Percentiles rank a stretch among this genome's conserved stretches.
These are phyloP conservation scores for Globisporangium acanthophoron DNA, from an alignment of 352 stramenopile genomes.

Conservation along the genomic window DNA sequence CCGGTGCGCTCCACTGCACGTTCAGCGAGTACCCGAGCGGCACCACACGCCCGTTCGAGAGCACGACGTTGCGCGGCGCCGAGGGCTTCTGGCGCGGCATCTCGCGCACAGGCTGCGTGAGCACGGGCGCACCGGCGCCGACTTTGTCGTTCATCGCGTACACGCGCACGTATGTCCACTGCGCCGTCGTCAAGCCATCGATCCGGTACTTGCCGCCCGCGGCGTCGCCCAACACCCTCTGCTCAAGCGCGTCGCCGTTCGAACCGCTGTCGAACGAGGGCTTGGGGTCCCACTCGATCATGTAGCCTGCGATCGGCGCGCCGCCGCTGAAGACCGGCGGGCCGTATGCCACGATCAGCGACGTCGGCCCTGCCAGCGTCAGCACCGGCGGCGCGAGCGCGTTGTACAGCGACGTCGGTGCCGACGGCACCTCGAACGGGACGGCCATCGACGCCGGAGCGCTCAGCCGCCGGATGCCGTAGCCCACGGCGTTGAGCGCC, in stretches of 20 bases:
- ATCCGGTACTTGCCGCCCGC: conserved; percentile 38
- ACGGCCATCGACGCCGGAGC: conserved; percentile 53
- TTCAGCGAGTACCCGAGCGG: conserved; percentile 42
- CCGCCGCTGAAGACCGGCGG: conserved; percentile 86
- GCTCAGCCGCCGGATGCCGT: conserved; percentile 45
- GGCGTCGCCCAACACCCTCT: conserved; percentile 22
- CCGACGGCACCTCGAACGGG: conserved; percentile 52
- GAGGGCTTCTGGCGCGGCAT: conserved; percentile 64
- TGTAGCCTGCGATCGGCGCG: conserved; percentile 80
- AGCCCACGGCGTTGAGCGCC: conserved; percentile 61
- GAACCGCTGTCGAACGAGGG: conserved; percentile 67
- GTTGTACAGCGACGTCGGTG: conserved; percentile 62
- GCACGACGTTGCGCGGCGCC: conserved; percentile 22
- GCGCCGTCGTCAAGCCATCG: conserved; percentile 32
- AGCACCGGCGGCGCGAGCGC: conserved; percentile 43
- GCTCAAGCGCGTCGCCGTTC: conserved; percentile 45
- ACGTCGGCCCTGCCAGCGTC: conserved; percentile 59
- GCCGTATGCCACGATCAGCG: conserved; percentile 75
- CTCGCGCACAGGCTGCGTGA: conserved; percentile 42
- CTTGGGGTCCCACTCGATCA: conserved; percentile 88
- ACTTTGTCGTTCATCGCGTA: conserved; percentile 63
- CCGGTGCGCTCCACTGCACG: conserved; percentile 44
- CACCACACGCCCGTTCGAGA: conserved; percentile 29
- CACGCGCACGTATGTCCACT: conserved; percentile 61
- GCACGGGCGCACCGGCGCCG: conserved; percentile 31